phyloP scores from a whole-genome alignment of 768 basidiomycete genomes.

The Dendrothele bispora region DNA sequence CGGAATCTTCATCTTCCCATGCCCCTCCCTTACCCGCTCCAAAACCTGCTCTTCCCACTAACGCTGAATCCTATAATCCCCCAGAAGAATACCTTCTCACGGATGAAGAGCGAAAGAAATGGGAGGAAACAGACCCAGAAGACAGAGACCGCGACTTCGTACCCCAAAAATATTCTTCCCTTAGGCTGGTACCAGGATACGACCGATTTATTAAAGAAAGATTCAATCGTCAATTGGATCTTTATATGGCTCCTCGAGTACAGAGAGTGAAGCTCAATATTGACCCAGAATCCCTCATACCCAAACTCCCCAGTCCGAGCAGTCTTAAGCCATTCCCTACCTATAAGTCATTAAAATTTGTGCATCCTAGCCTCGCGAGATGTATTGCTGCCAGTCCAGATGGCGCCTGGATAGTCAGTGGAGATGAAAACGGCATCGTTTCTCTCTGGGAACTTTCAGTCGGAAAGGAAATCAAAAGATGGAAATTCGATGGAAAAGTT shows the following conservation, averaged over 20 bases:
- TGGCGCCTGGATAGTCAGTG: slow-evolving; percentile 89
- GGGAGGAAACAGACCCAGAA: slow-evolving; percentile 82
- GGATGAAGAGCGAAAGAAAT: slow-evolving; percentile 75
- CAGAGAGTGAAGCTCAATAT: slow-evolving; percentile 87
- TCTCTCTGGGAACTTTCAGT: slow-evolving; percentile 91
- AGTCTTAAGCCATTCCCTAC: slow-evolving; percentile 94
- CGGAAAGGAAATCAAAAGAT: slow-evolving; percentile 84
- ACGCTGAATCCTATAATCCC: slow-evolving; percentile 98
- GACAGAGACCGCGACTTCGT: slow-evolving; percentile 89
- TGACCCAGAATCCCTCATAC: slow-evolving; percentile 87
- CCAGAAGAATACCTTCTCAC: slow-evolving; percentile 95
- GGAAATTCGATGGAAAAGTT: slow-evolving; percentile 79
- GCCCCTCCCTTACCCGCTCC: slow-evolving; percentile 92
- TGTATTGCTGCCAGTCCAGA: slow-evolving; percentile 82
- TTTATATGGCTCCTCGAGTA: slow-evolving; percentile 94
- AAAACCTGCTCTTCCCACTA: slow-evolving; percentile 83
- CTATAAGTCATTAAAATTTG: slow-evolving; percentile 70
- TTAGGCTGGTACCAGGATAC: slow-evolving; percentile 92
- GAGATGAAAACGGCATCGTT: slow-evolving; percentile 85
- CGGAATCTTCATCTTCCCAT: slow-evolving; percentile 68
- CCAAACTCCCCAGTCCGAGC: slow-evolving; percentile 89
- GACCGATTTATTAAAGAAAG: slow-evolving; percentile 90
- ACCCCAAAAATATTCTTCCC: slow-evolving; percentile 79
- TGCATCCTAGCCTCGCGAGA: slow-evolving; percentile 70
- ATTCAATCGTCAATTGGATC: slow-evolving; percentile 90